A percentile compares a stretch with the other conserved stretches of the same genome.
These are phyloP conservation scores for Aristolochia fimbriata DNA, from an alignment of 164 flowering plant genomes.

Conservation along the genomic window DNA sequence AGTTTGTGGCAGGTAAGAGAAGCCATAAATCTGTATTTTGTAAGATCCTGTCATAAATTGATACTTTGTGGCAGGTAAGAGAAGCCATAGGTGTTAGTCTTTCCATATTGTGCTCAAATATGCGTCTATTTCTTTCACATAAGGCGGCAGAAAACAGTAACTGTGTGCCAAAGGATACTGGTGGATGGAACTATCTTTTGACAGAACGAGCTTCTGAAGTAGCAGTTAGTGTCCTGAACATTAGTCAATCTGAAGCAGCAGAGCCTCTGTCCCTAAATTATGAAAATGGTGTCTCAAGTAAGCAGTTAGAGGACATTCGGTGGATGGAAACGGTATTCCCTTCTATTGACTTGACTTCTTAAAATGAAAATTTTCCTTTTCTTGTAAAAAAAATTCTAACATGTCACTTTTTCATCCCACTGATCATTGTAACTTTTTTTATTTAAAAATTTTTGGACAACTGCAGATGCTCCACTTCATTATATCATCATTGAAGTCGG, in stretches of 20 bases:
- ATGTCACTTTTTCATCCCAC: background rate
- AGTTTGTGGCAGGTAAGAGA: no score
- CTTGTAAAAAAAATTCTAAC: no score
- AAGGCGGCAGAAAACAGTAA: conserved; percentile 17
- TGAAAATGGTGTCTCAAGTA: conserved; percentile 35
- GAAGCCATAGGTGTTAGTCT: conserved; percentile 89
- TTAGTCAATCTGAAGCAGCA: conserved; percentile 34
- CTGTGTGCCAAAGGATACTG: conserved; percentile 14
- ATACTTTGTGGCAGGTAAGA: conserved; percentile 48
- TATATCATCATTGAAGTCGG: conserved; percentile 82
- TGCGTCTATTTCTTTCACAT: conserved; percentile 39
- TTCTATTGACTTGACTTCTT: background rate
- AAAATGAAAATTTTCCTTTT: no score
- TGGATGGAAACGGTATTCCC: conserved; percentile 98
- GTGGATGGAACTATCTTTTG: conserved; percentile 49
- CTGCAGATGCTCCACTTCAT: conserved; percentile 82
- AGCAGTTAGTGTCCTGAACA: conserved; percentile 48
- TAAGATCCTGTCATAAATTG: no score
- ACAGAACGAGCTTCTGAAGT: conserved; percentile 50
- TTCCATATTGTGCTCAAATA: conserved; percentile 82
- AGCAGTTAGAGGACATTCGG: conserved; percentile 45
- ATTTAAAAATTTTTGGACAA: background rate
- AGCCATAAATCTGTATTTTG: no score
- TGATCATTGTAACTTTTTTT: background rate
- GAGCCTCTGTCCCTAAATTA: conserved; percentile 17